Evolutionary conservation across 345 rosid genomes (phyloP).

Genomic region (Sapria himalayana): DNA sequence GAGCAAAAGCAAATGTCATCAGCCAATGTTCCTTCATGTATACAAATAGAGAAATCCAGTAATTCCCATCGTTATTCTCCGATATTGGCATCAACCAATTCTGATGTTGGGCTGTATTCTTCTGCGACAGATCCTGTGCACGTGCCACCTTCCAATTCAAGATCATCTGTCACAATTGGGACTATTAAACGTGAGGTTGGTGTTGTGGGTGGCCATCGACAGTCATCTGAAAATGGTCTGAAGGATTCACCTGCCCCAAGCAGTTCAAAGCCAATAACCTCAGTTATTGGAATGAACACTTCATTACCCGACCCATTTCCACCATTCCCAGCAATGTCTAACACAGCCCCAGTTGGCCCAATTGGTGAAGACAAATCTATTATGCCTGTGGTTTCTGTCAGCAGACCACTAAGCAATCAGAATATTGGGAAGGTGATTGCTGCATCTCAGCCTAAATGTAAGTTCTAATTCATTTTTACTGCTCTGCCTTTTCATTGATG

Average conservation of each 20-base stretch:
- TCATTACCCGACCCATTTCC: constrained; percentile 34
- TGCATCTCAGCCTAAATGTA: too few species aligned
- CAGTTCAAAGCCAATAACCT: constrained; percentile 24
- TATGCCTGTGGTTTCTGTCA: constrained; percentile 18
- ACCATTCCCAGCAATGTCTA: constrained; percentile 27
- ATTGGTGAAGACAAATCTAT: constrained; percentile 22
- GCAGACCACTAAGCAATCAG: constrained; percentile 31
- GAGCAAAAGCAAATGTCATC: constrained; percentile 16
- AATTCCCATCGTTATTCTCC: constrained; percentile 18
- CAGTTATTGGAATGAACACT: constrained; percentile 24
- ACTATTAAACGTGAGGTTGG: constrained; percentile 91
- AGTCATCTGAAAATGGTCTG: constrained; percentile 24
- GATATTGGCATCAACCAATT: constrained; percentile 30
- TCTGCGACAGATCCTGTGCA: constrained; percentile 88
- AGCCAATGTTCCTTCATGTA: constrained; percentile 13
- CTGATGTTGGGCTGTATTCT: constrained; percentile 60
- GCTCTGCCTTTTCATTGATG: too few species aligned
- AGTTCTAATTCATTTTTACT: too few species aligned
- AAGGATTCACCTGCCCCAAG: constrained; percentile 24
- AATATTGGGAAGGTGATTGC: constrained; percentile 28
- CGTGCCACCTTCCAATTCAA: constrained; percentile 80
- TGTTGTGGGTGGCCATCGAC: constrained; percentile 50
- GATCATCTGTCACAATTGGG: constrained; percentile 55
- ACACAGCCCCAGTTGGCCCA: constrained; percentile 30
- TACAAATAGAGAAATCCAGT: constrained; percentile 16